phyloP scores from a whole-genome alignment of 2,329 filamentous ascomycete species.

The Fusarium circinatum region DNA sequence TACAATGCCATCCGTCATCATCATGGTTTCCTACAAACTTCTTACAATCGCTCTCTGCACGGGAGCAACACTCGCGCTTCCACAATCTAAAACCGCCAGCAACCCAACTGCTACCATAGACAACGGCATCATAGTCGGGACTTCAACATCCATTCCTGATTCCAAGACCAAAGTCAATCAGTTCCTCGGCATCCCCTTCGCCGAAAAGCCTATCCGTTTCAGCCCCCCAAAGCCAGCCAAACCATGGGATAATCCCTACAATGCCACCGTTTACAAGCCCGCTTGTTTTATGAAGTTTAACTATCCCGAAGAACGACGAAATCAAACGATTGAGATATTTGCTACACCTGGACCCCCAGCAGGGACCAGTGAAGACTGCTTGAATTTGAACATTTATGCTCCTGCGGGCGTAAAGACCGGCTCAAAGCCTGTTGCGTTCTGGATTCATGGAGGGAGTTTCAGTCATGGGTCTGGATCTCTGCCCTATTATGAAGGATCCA shows the following conservation, averaged over 20 bases:
- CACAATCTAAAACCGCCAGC: background rate
- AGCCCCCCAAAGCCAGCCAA: conserved; percentile 27
- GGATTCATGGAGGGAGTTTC: conserved; percentile 57
- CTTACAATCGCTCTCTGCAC: background rate
- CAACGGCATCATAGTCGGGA: conserved; percentile 31
- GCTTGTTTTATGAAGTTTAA: conserved; percentile 44
- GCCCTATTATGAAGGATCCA: conserved; percentile 53
- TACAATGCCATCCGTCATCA: background rate
- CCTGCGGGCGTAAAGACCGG: conserved; percentile 34
- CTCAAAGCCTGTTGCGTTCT: conserved; percentile 56
- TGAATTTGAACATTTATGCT: conserved; percentile 48
- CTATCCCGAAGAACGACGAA: conserved; percentile 25
- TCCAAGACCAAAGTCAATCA: conserved; percentile 37
- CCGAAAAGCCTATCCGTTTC: conserved; percentile 42
- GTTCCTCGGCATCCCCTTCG: conserved; percentile 49
- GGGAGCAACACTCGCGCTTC: background rate
- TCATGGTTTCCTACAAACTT: conserved; percentile 15
- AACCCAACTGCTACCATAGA: conserved; percentile 33
- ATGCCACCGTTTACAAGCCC: conserved; percentile 40
- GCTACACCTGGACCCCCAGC: conserved; percentile 38
- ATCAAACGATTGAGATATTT: conserved; percentile 31
- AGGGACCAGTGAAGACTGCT: conserved; percentile 48
- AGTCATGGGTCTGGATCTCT: conserved; percentile 49
- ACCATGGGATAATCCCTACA: conserved; percentile 33
- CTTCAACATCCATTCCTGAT: conserved; percentile 20